Evolutionary conservation across 805 yeast genomes (phyloP).

Genomic region (Lachancea kluyveri): DNA sequence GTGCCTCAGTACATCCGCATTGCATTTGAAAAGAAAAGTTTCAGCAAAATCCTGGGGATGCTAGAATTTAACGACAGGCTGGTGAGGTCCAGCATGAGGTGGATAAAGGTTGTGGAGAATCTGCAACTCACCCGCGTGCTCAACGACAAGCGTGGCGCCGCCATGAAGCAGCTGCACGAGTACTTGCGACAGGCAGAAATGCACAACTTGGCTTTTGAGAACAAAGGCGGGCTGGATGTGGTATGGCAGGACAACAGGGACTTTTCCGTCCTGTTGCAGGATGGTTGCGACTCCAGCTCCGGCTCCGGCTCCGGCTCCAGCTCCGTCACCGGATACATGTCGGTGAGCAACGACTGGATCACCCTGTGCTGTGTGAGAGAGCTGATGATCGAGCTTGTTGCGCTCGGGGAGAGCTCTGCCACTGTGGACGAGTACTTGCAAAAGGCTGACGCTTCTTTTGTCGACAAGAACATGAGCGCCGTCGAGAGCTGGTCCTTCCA

Average conservation of each 20-base stretch:
- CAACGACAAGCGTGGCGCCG: conserved; percentile 24
- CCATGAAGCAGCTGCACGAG: conserved; percentile 13
- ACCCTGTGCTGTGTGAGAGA: conserved; percentile 15
- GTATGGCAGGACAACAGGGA: conserved; percentile 23
- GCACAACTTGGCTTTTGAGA: conserved; percentile 29
- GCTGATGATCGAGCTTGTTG: conserved; percentile 17
- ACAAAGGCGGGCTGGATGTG: conserved; percentile 10
- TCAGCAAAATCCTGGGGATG: conserved; percentile 63
- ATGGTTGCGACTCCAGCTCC: conserved; percentile 8
- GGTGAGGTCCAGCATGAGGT: conserved; percentile 42
- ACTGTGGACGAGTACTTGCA: conserved; percentile 10
- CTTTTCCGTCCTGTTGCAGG: conserved; percentile 20
- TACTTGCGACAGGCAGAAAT: conserved; percentile 32
- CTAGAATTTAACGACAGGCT: conserved; percentile 52
- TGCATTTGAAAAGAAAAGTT: conserved; percentile 55
- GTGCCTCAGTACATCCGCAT: conserved; percentile 45
- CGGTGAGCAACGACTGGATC: conserved; percentile 12
- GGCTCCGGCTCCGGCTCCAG: conserved; percentile 11
- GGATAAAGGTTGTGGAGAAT: conserved; percentile 23
- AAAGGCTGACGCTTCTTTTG: neutral
- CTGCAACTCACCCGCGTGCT: conserved; percentile 25
- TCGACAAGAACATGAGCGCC: conserved; percentile 2
- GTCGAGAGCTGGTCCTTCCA: conserved; percentile 20
- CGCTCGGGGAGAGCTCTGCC: conserved; percentile 9
- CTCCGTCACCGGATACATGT: conserved; percentile 11